Evolutionary conservation across 1,284 basidiomycete genomes (phyloP), one percentile per base, ranked within the genome.

Genomic region (Coriolopsis trogii): DNA sequence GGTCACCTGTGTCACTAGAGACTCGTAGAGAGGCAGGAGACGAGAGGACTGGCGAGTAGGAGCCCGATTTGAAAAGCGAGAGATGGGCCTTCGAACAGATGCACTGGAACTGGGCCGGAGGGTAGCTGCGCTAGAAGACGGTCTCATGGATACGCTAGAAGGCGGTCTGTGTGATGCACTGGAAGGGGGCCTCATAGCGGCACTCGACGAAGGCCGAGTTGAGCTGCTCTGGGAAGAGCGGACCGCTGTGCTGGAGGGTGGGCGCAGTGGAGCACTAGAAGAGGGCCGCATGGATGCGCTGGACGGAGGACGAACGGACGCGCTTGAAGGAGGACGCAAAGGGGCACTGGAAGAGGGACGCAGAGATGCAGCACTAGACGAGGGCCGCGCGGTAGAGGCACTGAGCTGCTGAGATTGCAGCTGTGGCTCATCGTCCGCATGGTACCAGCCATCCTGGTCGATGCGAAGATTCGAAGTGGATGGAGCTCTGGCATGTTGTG

Each of bases 1-100:
- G 4, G 72, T 79, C 6, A 87, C 59, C 41, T 84, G 79, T 0
- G 75, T 73, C 18, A 89, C 81, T 20, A 90, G 70, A 0, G 72
- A 63, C 51, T 85, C 80, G 47, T 76, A 80, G 29, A 79, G 63
- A 1, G 84, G 80, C 0, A 80, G 57, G 7, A 89, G 67, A 24
- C 80, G 78, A 4, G 79, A 74, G 9, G 78, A 51, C 42, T 78
- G 75, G 46, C 72, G 67, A 6, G 74, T 72, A 5, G 78, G 70
- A 46, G 81, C 78, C 29, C 84, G 77, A 33, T 53, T 79, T 75
- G 64, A 74, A 33, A 81, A 67, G 26, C 85, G 80, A 3, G 87
- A 88, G 2, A 64, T 70, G 47, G 65, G 81, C 67, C 65, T 78
- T 48, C 66, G 66, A 0, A 73, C 75, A 16, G 69, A 66, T 28